Percentiles rank a stretch among this genome's conserved stretches.
phyloP scores from a whole-genome alignment of 2,329 filamentous ascomycete species.

The Colletotrichum sp. region DNA sequence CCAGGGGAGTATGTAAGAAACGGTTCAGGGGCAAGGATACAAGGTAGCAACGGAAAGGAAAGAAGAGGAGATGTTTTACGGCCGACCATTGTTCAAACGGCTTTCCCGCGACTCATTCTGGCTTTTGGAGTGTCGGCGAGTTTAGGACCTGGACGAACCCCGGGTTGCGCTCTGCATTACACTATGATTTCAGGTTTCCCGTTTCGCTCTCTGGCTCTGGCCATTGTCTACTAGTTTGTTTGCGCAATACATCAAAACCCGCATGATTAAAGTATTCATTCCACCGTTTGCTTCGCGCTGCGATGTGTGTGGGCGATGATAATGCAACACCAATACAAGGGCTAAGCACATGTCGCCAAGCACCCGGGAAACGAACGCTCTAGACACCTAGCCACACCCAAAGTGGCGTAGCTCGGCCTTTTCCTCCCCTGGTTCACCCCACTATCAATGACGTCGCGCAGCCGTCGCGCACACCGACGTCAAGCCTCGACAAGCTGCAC shows the following conservation, averaged over 20 bases:
- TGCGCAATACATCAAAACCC: constrained; percentile 11
- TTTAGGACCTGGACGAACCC: constrained; percentile 6
- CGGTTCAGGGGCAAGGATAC: background rate
- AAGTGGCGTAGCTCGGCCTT: constrained; percentile 11
- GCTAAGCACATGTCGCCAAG: constrained; percentile 13
- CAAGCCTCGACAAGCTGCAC: constrained; percentile 7
- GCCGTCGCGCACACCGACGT: background rate
- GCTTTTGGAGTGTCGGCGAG: constrained; percentile 21
- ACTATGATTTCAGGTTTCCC: constrained; percentile 20
- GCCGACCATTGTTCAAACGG: constrained; percentile 14
- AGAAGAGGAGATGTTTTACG: background rate
- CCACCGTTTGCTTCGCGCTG: background rate
- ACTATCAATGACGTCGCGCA: constrained; percentile 18
- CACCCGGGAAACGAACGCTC: background rate
- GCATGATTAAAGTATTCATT: background rate
- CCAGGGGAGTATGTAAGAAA: background rate
- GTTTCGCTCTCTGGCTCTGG: constrained; percentile 5
- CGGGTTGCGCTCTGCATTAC: constrained; percentile 12
- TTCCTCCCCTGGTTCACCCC: background rate
- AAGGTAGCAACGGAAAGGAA: constrained; percentile 9
- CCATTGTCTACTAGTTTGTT: constrained; percentile 14
- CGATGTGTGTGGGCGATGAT: background rate
- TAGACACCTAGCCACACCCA: constrained; percentile 17
- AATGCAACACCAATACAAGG: background rate
- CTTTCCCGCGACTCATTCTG: constrained; percentile 12